Base-by-base conservation (phyloP, 257 asterid species). In the Verbascum thapsus region DNA sequence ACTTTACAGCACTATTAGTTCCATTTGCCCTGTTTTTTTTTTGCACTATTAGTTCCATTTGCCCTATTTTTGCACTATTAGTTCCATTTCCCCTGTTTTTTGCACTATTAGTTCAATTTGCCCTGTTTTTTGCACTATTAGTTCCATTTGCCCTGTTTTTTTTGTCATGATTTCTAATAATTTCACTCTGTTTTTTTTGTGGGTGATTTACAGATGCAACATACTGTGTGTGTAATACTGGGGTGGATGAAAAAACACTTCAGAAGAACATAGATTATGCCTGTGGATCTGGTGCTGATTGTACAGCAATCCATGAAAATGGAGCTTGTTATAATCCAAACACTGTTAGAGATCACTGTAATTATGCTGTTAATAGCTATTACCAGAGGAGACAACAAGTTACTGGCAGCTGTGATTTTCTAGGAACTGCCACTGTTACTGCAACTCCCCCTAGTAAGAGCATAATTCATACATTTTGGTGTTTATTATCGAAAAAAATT, bases 201-300 rank as follows among this genome's bases (percentile, higher is more conserved):
- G n/a, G n/a, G n/a, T n/a, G n/a, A 12, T 12, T 11, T 50, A 10
- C 74, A 86, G 96, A 71, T 76, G 98, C 95, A 44, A 43, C 19
- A 66, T 91, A 78, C 41, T 88, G 98, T 69, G 19, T 86, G 1
- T 91, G 98, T 70, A 88, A 74, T 50, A 76, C 64, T 77, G 90
- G 86, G 43, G 1, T 69, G 49, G 62, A 79, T 55, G 83, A 83
- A 13, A 0, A 17, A 35, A 64, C 20, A 61, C 77, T 83, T 64
- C 96, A 91, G 82, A 81, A 68, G 30, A 73, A 32, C 83, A 88
- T 88, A 78, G 98, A 91, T 60, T 91, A 78, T 80, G 98, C 95
- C 18, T 91, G 96, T 76, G 95, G 92, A 60, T 19, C 30, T 78
- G 92, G 90, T 47, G 98, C 92, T 64, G 96, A 86, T 55, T 91